Conservation (phyloP, 306 rosid genomes). For the Inga laurina region DNA sequence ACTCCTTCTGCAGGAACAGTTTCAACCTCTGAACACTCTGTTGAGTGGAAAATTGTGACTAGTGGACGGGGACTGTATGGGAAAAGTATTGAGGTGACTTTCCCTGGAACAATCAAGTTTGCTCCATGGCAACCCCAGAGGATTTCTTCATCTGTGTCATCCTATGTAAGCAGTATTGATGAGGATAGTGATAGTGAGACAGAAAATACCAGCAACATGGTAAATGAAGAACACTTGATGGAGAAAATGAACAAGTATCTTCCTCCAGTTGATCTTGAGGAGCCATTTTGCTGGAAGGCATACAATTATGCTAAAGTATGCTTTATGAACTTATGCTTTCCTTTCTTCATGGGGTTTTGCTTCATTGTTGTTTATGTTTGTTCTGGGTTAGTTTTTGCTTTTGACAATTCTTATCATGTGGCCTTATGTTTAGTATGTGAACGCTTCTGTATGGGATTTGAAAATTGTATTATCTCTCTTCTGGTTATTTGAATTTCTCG, state of each 20-base stretch:
- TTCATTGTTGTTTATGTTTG: constrained; percentile 3
- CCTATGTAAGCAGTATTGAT: constrained; percentile 50
- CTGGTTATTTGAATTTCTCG: background rate
- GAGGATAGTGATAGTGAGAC: constrained; percentile 85
- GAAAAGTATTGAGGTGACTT: constrained; percentile 92
- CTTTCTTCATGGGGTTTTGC: constrained; percentile 21
- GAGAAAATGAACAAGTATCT: constrained; percentile 93
- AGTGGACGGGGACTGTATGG: constrained; percentile 90
- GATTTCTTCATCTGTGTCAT: constrained; percentile 45
- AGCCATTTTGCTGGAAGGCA: constrained; percentile 99
- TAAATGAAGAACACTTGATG: constrained; percentile 78
- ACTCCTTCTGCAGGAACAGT: constrained; percentile 92
- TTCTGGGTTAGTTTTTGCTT: constrained; percentile 19
- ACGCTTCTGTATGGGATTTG: background rate
- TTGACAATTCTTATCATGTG: constrained; percentile 21
- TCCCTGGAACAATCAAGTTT: constrained; percentile 92
- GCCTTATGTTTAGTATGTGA: constrained; percentile 18
- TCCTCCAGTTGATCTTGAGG: constrained; percentile 93
- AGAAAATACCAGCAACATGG: constrained; percentile 68
- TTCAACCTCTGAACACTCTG: constrained; percentile 84
- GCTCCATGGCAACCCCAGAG: constrained; percentile 81
- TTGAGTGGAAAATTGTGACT: constrained; percentile 87
- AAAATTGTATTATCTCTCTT: background rate
- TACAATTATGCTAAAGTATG: constrained; percentile 90
- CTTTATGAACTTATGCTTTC: background rate